Evolutionary conservation across 345 rosid genomes (phyloP).

Genomic region (Laguncularia racemosa): DNA sequence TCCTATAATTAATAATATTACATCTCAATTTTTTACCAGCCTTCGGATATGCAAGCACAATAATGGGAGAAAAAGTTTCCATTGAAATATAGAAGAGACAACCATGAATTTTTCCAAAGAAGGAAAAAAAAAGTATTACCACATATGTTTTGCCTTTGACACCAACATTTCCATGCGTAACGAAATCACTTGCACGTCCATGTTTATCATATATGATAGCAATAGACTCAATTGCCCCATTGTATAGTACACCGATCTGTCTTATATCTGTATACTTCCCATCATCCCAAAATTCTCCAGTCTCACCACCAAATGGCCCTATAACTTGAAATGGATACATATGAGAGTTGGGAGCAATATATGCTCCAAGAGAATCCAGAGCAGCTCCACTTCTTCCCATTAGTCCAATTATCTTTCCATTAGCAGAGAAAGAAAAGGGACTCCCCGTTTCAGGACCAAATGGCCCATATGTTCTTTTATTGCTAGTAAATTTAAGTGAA

Average conservation of each 20-base stretch:
- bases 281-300: conserved; percentile 8
- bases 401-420: conserved; percentile 1
- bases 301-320: background rate
- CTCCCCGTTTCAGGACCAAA: background rate
- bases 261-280: conserved; percentile 4
- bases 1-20: too few relatives aligned
- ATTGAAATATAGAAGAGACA: too few relatives aligned
- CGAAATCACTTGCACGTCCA: conserved; percentile 4
- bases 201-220: background rate
- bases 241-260: conserved; percentile 2
- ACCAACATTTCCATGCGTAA: conserved; percentile 2
- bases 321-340: conserved; percentile 1
- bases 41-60: too few relatives aligned
- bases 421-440: background rate
- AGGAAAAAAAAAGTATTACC: background rate
- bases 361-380: conserved; percentile 8
- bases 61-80: too few relatives aligned
- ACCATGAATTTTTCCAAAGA: too few relatives aligned
- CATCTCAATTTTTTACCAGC: too few relatives aligned
- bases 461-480: conserved; percentile 4
- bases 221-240: background rate
- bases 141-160: conserved; percentile 1
- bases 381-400: background rate
- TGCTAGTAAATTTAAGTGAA: conserved; percentile 5
- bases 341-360: conserved; percentile 7